Base-by-base conservation (phyloP, 2,329 filamentous ascomycete species). In the Sclerotinia trifoliorum region DNA sequence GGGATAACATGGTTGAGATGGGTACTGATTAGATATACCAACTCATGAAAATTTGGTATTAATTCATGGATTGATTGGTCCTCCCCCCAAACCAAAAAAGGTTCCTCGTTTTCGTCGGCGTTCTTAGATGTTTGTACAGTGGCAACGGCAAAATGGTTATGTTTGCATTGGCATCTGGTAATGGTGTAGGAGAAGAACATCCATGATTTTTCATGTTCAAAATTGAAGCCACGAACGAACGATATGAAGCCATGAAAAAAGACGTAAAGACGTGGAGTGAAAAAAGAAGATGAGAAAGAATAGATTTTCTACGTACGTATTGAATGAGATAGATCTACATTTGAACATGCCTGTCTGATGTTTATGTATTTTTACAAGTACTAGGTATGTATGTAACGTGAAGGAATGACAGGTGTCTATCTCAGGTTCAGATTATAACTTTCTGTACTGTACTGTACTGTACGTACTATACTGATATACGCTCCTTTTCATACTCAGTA, bases 1-100 rank as follows among this genome's bases (percentile, higher is more conserved):
- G 72, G n/a, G 75, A 77, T 66, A 75, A 75, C 65, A 75, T 78
- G 75, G 71, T 78, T 29, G 76, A 78, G 70, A 76, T 78, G 75
- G 76, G 76, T 51, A 77, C 75, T 61, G 77, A 78, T 72, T 78
- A 73, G 73, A 68, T 48, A 44, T 60, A 57, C 8, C 54, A 52
- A 61, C 42, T 52, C 48, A 35, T 52, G 48, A 51, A 66, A 63
- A 63, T 29, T 39, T 62, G 60, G n/a, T 62, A 39, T 62, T 62
- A 62, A 51, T 62, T 62, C 60, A 62, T 62, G 46, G 60, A 62
- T 51, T 62, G 60, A 62, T 51, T 62, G 60, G 46, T 51, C 60
- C 55, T 55, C 35, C 35, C 35, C 35, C 8, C 35, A 10, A 5
- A 1, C 8, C 35, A 35, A 35, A 72, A 72, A 74, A 71, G 64